Conservation (phyloP, 2,329 filamentous ascomycete species). For the Colletotrichum chrysophilum region DNA sequence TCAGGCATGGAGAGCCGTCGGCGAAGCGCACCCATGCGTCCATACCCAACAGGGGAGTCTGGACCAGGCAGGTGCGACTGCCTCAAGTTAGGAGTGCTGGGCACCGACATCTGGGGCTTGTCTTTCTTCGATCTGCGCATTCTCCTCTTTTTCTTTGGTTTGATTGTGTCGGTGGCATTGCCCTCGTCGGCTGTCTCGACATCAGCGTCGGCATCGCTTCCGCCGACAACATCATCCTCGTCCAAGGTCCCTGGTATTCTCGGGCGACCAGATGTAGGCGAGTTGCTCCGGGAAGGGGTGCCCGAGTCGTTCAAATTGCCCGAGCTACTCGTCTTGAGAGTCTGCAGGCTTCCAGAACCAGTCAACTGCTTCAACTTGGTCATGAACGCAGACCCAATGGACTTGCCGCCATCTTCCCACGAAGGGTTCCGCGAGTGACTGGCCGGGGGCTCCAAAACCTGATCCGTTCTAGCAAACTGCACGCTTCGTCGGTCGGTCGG, state of each 20-base stretch:
- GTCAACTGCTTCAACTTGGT: constrained; percentile 79
- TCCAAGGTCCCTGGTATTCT: constrained; percentile 59
- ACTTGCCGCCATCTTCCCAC: constrained; percentile 68
- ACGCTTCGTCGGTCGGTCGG: constrained; percentile 66
- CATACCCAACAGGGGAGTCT: constrained; percentile 45
- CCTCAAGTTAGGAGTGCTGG: constrained; percentile 64
- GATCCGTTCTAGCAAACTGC: constrained; percentile 71
- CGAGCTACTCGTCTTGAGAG: constrained; percentile 43
- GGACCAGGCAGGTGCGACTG: constrained; percentile 39
- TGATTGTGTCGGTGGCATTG: constrained; percentile 47
- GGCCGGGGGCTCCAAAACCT: constrained; percentile 49
- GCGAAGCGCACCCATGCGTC: constrained; percentile 58
- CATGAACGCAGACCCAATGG: constrained; percentile 71
- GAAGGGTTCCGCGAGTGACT: constrained; percentile 68
- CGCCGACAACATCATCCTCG: constrained; percentile 51
- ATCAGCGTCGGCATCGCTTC: constrained; percentile 77
- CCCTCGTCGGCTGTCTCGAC: constrained; percentile 85
- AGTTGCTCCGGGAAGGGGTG: constrained; percentile 47
- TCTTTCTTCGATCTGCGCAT: constrained; percentile 39
- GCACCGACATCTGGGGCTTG: constrained; percentile 59
- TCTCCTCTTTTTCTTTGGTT: constrained; percentile 68
- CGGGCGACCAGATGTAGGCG: constrained; percentile 51
- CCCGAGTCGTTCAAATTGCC: constrained; percentile 38
- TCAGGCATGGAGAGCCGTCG: constrained; percentile 72
- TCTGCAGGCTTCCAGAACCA: constrained; percentile 52